Base-by-base conservation (phyloP, 768 basidiomycete species). In the Boletales sp. region DNA sequence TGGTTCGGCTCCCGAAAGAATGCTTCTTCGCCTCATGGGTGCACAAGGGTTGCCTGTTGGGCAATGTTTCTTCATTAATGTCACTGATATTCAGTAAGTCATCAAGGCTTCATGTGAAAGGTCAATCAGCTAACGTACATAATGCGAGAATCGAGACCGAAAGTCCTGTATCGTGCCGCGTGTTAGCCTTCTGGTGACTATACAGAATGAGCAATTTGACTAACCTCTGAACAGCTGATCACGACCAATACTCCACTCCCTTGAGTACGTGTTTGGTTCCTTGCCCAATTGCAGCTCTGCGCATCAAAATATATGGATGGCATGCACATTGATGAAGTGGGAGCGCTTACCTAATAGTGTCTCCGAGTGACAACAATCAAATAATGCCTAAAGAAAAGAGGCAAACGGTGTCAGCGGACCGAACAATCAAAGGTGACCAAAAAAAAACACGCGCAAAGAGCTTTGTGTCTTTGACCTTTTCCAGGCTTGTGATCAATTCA, bases 401-500 rank as follows among this genome's bases (percentile, higher is more conserved):
- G 18, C 38, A 39, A 28, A 7, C 25, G 1, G 5, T 13, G 19
- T 12, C 12, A 13, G 13, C 18, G 38, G n/a, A 17, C 21, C 9
- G 18, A 12, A 8, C 38, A 17, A 39, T 2, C 18, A 21, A 39
- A 21, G 17, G 6, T 6, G 25, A 6, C 25, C 25, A 28, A 28
- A 28, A 5, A 14, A 28, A 28, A 11, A 21, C 11, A 21, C 38
- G 1, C 21, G 21, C 38, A 12, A 39, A 39, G 18, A 39, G 38
- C 11, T 21, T 39, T 3, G 38, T 19, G 33, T 44, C 41, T 19
- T 53, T 46, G 9, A 19, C 35, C 17, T 25, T 44, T 34, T 50
- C 32, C 41, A 57, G 32, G 2, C 52, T 52, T 2, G 31, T 11
- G 32, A 57, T 42, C 30, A 57, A 38, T 17, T 8, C 32, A 15